phyloP scores from a whole-genome alignment of 129 eudicot species.

The Ambrosia trifida region DNA sequence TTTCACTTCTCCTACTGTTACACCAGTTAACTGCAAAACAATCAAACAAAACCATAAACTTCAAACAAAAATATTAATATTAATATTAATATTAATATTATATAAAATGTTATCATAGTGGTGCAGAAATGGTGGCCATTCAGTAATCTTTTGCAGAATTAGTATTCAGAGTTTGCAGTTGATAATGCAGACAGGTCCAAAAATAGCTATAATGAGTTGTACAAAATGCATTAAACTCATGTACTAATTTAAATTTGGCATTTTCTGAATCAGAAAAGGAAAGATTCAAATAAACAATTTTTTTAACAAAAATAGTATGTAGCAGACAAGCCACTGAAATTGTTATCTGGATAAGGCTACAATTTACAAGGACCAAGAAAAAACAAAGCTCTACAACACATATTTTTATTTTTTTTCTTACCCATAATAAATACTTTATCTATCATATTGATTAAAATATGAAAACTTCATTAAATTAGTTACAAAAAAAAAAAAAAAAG shows the following conservation, averaged over 20 bases:
- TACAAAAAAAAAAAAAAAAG: no score
- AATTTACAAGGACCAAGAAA: slow-evolving; percentile 41
- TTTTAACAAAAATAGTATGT: slow-evolving; percentile 28
- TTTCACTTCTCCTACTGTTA: slow-evolving; percentile 98
- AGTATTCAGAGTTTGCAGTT: slow-evolving; percentile 22
- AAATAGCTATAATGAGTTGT: slow-evolving; percentile 21
- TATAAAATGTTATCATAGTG: background rate
- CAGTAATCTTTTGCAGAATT: slow-evolving; percentile 32
- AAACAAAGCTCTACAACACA: slow-evolving; percentile 29
- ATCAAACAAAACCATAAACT: slow-evolving; percentile 16
- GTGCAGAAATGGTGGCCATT: slow-evolving; percentile 44
- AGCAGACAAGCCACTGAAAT: slow-evolving; percentile 36
- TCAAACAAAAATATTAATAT: background rate
- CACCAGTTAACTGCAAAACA: slow-evolving; percentile 87
- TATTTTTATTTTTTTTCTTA: slow-evolving; percentile 11
- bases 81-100: background rate
- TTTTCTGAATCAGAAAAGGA: slow-evolving; percentile 34
- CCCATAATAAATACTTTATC: slow-evolving; percentile 26
- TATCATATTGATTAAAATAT: slow-evolving; percentile 11
- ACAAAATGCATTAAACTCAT: slow-evolving; percentile 30
- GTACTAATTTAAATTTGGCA: background rate
- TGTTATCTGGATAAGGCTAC: slow-evolving; percentile 51
- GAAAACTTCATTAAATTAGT: background rate
- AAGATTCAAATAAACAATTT: slow-evolving; percentile 34
- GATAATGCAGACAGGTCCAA: slow-evolving; percentile 17